phyloP scores from a whole-genome alignment of 2,329 filamentous ascomycete species.

The Ophiostoma himal-ulmi region DNA sequence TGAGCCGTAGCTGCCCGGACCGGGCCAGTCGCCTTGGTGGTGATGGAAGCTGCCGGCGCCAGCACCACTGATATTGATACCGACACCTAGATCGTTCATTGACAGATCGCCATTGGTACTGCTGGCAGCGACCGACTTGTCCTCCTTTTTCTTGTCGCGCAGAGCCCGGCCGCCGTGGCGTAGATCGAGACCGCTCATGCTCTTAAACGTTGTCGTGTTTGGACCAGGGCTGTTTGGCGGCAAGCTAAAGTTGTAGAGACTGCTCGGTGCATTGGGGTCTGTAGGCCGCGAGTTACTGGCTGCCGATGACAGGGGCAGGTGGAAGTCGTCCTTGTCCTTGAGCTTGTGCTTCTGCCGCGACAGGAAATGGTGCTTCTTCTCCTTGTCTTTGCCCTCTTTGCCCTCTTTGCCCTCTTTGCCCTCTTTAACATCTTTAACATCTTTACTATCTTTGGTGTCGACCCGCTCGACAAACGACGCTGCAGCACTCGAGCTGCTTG shows the following conservation, averaged over 20 bases:
- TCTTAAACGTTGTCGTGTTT: constrained; percentile 65
- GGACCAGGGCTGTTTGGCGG: constrained; percentile 68
- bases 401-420: constrained; percentile 51
- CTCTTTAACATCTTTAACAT: too few relatives aligned
- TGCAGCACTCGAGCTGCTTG: not conserved
- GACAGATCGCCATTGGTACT: constrained; percentile 36
- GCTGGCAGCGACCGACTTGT: constrained; percentile 36
- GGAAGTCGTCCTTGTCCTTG: constrained; percentile 62
- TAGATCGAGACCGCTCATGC: constrained; percentile 72
- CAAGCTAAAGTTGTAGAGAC: constrained; percentile 71
- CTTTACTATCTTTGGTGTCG: constrained; percentile 27
- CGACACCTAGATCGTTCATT: constrained; percentile 35
- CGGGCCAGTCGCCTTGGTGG: constrained; percentile 42
- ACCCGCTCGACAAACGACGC: constrained; percentile 37
- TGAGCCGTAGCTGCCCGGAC: constrained; percentile 44
- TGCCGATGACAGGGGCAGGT: constrained; percentile 67
- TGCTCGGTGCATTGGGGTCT: constrained; percentile 68
- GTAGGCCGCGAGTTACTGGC: constrained; percentile 70
- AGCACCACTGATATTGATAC: constrained; percentile 24
- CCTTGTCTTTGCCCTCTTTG: constrained; percentile 55
- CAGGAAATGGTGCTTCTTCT: constrained; percentile 74
- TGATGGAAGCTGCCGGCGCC: not conserved
- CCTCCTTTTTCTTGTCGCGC: constrained; percentile 72
- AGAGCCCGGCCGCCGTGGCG: constrained; percentile 70
- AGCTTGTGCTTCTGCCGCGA: constrained; percentile 70